phyloP scores from a whole-genome alignment of 495 filamentous ascomycete species.

The Penicillium robsamsonii region DNA sequence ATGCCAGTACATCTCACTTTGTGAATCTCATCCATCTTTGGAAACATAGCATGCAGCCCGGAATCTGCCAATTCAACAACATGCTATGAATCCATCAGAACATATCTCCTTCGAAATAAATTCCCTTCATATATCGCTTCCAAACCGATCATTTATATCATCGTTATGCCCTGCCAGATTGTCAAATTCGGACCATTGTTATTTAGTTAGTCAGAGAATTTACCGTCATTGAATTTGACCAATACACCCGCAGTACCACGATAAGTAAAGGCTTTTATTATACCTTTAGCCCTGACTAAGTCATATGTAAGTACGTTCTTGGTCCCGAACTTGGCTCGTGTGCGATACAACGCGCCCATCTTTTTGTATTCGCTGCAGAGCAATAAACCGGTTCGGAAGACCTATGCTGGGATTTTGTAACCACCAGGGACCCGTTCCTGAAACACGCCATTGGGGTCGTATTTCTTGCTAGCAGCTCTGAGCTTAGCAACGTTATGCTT shows the following conservation, averaged over 20 bases:
- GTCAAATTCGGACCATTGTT: too few relatives aligned
- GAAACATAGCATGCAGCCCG: not conserved
- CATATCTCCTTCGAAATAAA: not conserved
- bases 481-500: too few relatives aligned
- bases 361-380: too few relatives aligned
- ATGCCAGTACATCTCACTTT: conserved; percentile 1
- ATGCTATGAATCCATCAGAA: conserved; percentile 2
- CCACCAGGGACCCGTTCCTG: too few relatives aligned
- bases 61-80: conserved; percentile 4
- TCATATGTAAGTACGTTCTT: not conserved
- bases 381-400: too few relatives aligned
- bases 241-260: too few relatives aligned
- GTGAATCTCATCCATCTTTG: conserved; percentile 3
- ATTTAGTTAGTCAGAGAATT: too few relatives aligned
- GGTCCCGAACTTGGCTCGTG: not conserved
- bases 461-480: too few relatives aligned
- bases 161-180: not conserved
- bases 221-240: too few relatives aligned
- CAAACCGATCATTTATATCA: conserved; percentile 3
- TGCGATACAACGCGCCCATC: too few relatives aligned
- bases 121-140: conserved; percentile 1
- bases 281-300: not conserved
- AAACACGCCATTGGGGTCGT: too few relatives aligned
- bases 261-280: conserved; percentile 4
- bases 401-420: too few relatives aligned